These are phyloP conservation scores for Yamadazyma taylorii DNA, from an alignment of 1,139 yeast genomes.

Conservation along the genomic window DNA sequence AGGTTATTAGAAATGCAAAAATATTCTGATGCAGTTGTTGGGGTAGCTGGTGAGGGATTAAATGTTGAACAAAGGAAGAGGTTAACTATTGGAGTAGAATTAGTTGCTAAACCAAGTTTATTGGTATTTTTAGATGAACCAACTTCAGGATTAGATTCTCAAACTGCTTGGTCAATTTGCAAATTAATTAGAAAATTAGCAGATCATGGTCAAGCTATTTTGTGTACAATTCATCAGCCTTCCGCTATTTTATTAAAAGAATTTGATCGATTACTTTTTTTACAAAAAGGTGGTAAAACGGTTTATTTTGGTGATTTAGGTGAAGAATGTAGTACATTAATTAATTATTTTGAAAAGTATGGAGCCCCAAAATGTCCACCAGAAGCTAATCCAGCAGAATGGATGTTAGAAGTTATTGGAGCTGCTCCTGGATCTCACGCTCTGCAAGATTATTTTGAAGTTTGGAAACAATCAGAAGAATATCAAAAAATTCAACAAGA, in stretches of 20 bases:
- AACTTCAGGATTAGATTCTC: slow-evolving; percentile 91
- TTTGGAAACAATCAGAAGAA: slow-evolving; percentile 64
- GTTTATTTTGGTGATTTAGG: slow-evolving; percentile 84
- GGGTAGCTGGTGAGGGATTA: slow-evolving; percentile 75
- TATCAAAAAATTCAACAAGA: slow-evolving; percentile 42
- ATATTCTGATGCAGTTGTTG: slow-evolving; percentile 81
- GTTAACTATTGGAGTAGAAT: slow-evolving; percentile 79
- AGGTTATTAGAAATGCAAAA: slow-evolving; percentile 67
- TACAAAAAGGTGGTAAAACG: slow-evolving; percentile 74
- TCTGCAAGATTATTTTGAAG: slow-evolving; percentile 60
- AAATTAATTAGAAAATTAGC: slow-evolving; percentile 75
- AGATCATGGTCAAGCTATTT: slow-evolving; percentile 75
- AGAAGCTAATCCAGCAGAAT: slow-evolving; percentile 77
- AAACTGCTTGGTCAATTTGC: slow-evolving; percentile 86
- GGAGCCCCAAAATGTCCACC: slow-evolving; percentile 70
- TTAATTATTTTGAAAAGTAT: slow-evolving; percentile 63
- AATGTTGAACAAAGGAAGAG: slow-evolving; percentile 87
- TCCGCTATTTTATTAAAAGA: slow-evolving; percentile 73
- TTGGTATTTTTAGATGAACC: slow-evolving; percentile 85
- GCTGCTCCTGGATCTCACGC: slow-evolving; percentile 80
- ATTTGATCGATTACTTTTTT: slow-evolving; percentile 70
- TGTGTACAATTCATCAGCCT: slow-evolving; percentile 83
- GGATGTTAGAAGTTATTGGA: slow-evolving; percentile 80
- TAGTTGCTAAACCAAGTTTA: slow-evolving; percentile 82
- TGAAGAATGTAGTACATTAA: slow-evolving; percentile 57